A percentile compares a stretch with the other conserved stretches of the same genome.
Evolutionary conservation across 1,284 basidiomycete species (phyloP).

Genomic region (Ceratobasidium papillatum): DNA sequence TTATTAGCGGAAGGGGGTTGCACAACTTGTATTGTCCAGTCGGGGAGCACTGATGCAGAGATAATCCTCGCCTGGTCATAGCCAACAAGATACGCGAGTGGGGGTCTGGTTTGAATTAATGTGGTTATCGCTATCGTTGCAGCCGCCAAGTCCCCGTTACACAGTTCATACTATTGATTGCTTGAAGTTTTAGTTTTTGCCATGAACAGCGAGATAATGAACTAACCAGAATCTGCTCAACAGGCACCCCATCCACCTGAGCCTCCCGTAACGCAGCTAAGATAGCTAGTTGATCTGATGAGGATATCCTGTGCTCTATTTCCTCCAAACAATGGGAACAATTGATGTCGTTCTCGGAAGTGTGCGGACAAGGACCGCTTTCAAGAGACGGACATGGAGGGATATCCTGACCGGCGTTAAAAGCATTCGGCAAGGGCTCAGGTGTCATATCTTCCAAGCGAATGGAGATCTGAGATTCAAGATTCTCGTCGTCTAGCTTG

Average conservation of each 20-base stretch:
- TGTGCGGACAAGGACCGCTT: slow-evolving; percentile 30
- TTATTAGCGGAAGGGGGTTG: slow-evolving; percentile 53
- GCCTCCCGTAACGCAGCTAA: neutral
- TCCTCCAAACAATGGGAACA: neutral
- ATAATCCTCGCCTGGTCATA: slow-evolving; percentile 64
- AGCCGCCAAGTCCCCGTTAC: neutral
- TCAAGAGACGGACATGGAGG: slow-evolving; percentile 38
- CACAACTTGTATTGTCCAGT: slow-evolving; percentile 64
- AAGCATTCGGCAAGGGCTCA: too few relatives aligned
- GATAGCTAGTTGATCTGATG: neutral
- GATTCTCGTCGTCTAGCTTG: slow-evolving; percentile 76
- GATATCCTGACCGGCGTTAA: neutral
- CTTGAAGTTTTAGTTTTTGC: neutral
- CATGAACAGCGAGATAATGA: slow-evolving; percentile 53
- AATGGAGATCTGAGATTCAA: slow-evolving; percentile 69
- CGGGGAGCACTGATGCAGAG: slow-evolving; percentile 57
- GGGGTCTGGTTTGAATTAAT: slow-evolving; percentile 50
- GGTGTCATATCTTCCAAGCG: slow-evolving; percentile 55
- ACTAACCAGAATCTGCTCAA: slow-evolving; percentile 49
- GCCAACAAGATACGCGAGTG: slow-evolving; percentile 70
- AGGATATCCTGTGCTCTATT: neutral
- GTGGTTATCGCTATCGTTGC: neutral
- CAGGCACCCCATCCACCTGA: neutral
- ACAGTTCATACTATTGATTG: neutral
- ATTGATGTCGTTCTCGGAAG: neutral